Evolutionary conservation across 1,284 basidiomycete species (phyloP), one percentile per base, ranked within the genome.

Genomic region (Puccinia coronata): DNA sequence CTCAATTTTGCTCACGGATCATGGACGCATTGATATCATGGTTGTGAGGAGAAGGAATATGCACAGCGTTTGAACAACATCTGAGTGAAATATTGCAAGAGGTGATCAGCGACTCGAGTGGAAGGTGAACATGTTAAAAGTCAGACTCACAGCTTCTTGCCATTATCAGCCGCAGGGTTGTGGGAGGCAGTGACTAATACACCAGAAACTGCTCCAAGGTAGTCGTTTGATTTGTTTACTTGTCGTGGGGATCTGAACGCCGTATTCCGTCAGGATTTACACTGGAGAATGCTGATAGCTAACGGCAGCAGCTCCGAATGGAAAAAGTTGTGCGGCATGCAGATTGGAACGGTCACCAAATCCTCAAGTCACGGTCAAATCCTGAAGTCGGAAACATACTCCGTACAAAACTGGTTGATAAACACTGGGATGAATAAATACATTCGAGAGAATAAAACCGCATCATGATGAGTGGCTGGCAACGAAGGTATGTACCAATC

Each of bases 41-140:
- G 85, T 95, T 93, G 84, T 94, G 92, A 0, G 93, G 93, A 11
- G 87, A 88, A 74, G 94, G 93, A 71, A 95, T 95, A 91, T 94
- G 82, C 20, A 85, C 84, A 1, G 82, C 84, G 73, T 85, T 85
- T 18, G 81, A 81, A 83, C 84, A 84, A 78, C 83, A 83, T 47
- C 83, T 82, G 65, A 69, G 57, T 53, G 25, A 47, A 23, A 49
- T 41, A 47, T 49, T 55, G 5, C 18, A 47, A 39, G 41, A 49
- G 20, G n/a, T 49, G 70, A 25, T 55, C 63, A 65, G 51, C 71
- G 70, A 43, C 69, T 70, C 23, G 63, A 65, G 47, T 43, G 65
- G 59, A 43, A 28, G 39, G 72, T 36, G 49, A 63, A 28, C 39
- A 73, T 53, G 43, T 31, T 53, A 41, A 31, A 41, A 18, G 55